phyloP scores from a whole-genome alignment of 176 grass and related monocot genomes.

The Dactylis glomerata region DNA sequence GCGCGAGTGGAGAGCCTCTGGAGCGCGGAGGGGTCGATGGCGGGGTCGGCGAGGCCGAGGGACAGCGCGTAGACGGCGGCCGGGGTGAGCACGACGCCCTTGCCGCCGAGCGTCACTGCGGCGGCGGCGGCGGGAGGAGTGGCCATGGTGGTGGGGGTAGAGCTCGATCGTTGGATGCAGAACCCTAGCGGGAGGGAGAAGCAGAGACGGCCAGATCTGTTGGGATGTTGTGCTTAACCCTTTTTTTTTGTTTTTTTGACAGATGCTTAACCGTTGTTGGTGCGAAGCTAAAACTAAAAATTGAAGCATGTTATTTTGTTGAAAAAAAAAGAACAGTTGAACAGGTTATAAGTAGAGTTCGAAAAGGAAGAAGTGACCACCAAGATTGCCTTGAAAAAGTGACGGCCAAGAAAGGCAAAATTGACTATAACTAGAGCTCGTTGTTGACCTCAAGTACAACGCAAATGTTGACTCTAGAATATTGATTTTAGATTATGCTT shows the following conservation, averaged over 20 bases:
- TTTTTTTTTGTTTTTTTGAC: too few species aligned
- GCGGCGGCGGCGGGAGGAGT: neutral
- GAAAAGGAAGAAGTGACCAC: neutral
- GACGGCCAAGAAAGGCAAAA: neutral
- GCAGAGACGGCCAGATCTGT: neutral
- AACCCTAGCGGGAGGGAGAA: conserved; percentile 41
- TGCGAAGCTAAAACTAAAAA: too few species aligned
- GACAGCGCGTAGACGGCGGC: conserved; percentile 57
- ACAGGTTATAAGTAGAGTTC: neutral
- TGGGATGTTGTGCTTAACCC: conserved; percentile 18
- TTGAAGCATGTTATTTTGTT: neutral
- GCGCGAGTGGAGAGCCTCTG: conserved; percentile 54
- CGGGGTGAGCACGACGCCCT: conserved; percentile 50
- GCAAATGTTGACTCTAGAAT: too few species aligned
- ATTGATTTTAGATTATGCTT: too few species aligned
- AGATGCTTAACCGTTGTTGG: too few species aligned
- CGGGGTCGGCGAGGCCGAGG: conserved; percentile 25
- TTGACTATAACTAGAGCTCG: neutral
- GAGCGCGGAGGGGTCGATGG: conserved; percentile 67
- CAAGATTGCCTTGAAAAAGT: neutral
- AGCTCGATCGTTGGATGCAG: neutral
- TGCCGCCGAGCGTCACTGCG: conserved; percentile 61
- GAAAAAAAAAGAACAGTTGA: neutral
- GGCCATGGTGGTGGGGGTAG: conserved; percentile 18
- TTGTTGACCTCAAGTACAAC: neutral